Conservation (phyloP, 2,329 filamentous ascomycete species). For the Fonsecaea pedrosoi region DNA sequence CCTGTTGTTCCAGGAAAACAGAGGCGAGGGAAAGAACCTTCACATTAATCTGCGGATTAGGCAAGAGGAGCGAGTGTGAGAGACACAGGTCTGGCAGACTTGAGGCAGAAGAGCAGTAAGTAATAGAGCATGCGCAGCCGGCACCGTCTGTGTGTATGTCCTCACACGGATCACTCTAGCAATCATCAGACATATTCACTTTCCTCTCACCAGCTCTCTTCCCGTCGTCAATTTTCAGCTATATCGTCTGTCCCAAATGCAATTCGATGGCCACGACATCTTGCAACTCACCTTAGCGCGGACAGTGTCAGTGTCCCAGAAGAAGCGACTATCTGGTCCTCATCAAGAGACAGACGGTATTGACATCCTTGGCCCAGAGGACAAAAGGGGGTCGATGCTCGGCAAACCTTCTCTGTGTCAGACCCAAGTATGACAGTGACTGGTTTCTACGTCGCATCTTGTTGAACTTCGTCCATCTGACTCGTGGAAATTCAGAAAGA, state of each 20-base stretch:
- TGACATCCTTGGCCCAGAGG: not conserved
- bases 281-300: not conserved
- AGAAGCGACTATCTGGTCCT: not conserved
- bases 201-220: not conserved
- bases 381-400: not conserved
- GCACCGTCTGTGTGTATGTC: not conserved
- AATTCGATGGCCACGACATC: not conserved
- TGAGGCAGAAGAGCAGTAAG: not conserved
- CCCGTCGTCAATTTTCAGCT: not conserved
- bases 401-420: conserved; percentile 4
- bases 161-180: not conserved
- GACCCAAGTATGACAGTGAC: not conserved
- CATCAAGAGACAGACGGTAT: not conserved
- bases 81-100: conserved; percentile 2
- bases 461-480: not conserved
- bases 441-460: not conserved
- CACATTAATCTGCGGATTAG: not conserved
- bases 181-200: not conserved
- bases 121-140: not conserved
- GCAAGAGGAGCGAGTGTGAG: not conserved
- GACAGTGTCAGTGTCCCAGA: not conserved
- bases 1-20: not conserved
- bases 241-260: not conserved
- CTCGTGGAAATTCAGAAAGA: not conserved
- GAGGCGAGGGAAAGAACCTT: conserved; percentile 13